Percentiles rank a stretch among this genome's conserved stretches.
These are phyloP conservation scores for Microcos paniculata DNA, from an alignment of 345 rosid genomes.

Conservation along the genomic window DNA sequence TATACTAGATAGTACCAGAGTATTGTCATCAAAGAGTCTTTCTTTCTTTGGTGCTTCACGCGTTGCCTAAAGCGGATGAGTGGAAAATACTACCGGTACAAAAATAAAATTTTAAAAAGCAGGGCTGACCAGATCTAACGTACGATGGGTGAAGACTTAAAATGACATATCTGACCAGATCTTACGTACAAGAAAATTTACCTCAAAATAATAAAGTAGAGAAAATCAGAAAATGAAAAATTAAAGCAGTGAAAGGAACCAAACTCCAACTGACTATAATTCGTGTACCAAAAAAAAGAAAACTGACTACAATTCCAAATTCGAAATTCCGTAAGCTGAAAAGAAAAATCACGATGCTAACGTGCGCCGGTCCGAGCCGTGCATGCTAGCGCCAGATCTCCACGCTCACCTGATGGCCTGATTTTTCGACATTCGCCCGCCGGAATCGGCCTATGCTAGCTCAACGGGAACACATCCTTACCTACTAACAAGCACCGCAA, in stretches of 20 bases:
- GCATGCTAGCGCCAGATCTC: conserved; percentile 12
- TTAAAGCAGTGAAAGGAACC: conserved; percentile 5
- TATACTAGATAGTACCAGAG: background rate
- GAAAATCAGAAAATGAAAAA: background rate
- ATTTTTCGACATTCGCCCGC: background rate
- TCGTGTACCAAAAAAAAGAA: too few relatives aligned
- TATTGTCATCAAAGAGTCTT: conserved; percentile 11
- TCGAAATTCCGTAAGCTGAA: conserved; percentile 1
- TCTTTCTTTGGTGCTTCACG: conserved; percentile 33
- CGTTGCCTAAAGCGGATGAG: conserved; percentile 15
- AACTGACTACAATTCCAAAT: too few relatives aligned
- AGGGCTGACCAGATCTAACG: conserved; percentile 35
- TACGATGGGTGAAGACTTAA: conserved; percentile 14
- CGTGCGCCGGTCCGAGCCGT: conserved; percentile 1
- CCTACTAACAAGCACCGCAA: conserved; percentile 9
- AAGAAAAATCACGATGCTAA: background rate
- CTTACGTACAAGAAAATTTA: conserved; percentile 4
- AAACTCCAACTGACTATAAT: background rate
- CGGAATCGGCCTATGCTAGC: conserved; percentile 12
- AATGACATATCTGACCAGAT: conserved; percentile 15
- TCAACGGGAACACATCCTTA: background rate
- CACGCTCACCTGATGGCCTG: background rate
- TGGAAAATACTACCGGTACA: background rate
- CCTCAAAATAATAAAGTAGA: background rate
- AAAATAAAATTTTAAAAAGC: background rate